phyloP scores from a whole-genome alignment of 2,329 filamentous ascomycete species.

The Cryphonectria naterciae region DNA sequence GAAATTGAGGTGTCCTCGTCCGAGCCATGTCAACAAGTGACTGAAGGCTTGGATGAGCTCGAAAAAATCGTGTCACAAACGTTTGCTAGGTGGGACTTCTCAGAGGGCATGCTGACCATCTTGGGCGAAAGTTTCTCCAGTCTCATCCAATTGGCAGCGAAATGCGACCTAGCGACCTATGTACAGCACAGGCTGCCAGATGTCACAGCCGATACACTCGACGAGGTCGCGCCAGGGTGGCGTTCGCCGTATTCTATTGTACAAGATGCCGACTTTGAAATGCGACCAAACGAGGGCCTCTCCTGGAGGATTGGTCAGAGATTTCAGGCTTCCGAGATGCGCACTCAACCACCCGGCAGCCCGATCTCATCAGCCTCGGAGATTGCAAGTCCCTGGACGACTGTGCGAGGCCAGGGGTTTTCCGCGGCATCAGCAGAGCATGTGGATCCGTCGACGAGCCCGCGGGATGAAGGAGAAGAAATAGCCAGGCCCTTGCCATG shows the following conservation, averaged over 20 bases:
- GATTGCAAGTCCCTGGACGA: not conserved
- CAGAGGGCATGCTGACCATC: conserved; percentile 5
- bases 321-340: not conserved
- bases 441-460: not conserved
- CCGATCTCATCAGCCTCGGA: not conserved
- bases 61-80: not conserved
- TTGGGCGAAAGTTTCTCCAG: not conserved
- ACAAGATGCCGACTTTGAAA: not conserved
- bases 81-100: conserved; percentile 15
- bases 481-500: not conserved
- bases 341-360: not conserved
- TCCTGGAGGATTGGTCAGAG: not conserved
- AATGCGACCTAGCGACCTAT: conserved; percentile 9
- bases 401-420: not conserved
- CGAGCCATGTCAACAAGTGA: not conserved
- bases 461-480: not conserved
- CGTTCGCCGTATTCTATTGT: not conserved
- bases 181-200: conserved; percentile 2
- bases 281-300: not conserved
- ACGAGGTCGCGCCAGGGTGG: conserved; percentile 10
- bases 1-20: conserved; percentile 5
- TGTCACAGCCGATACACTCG: not conserved
- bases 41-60: conserved; percentile 5
- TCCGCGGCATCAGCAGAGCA: not conserved
- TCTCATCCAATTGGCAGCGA: conserved; percentile 1